Base-by-base conservation (phyloP, 2,329 filamentous ascomycete genomes). In the Peltaster fructicola region DNA sequence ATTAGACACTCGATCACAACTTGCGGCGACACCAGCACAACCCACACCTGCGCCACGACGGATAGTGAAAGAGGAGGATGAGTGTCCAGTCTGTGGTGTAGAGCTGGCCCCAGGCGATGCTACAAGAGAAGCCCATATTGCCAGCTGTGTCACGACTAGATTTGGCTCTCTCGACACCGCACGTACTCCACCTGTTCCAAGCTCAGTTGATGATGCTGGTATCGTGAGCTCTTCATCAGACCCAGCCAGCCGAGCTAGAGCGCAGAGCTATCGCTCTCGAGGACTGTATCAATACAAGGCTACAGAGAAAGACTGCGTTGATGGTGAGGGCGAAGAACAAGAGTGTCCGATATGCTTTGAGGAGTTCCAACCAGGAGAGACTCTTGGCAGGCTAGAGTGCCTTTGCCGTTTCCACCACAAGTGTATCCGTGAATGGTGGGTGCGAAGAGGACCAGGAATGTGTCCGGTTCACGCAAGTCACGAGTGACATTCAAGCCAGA, bases 51-150 rank as follows among this genome's bases (percentile, higher is more conserved):
- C 19, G 10, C 30, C 37, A 2, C 32, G 41, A 8, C 36, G 43
- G 5, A 31, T 46, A 30, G 45, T 59, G 8, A 37, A 46, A 2
- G 78, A 84, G 44, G 77, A 82, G 42, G 77, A 84, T 43, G 73
- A 80, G 39, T 85, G 78, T 33, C 77, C 77, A 1, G 65, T 84
- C 21, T 85, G 78, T 39, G 75, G 78, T 40, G 52, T 58, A 17
- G 74, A 81, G 48, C 58, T 82, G 3, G 75, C 77, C 1, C 62
- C 67, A 2, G 53, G 53, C 9, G 53, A 58, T 12, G 32, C 37
- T 2, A 41, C 44, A 3, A 47, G 59, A 14, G 54, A 56, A 31
- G 41, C 44, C 8, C 60, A 63, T 30, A 51, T 64, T 9, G 42
- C 44, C 22, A 27, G 39, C 16, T 48, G 47, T 33, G 43, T 48